phyloP scores from a whole-genome alignment of 2,329 filamentous ascomycete genomes.

The Arthrobotrys pseudoclavata region DNA sequence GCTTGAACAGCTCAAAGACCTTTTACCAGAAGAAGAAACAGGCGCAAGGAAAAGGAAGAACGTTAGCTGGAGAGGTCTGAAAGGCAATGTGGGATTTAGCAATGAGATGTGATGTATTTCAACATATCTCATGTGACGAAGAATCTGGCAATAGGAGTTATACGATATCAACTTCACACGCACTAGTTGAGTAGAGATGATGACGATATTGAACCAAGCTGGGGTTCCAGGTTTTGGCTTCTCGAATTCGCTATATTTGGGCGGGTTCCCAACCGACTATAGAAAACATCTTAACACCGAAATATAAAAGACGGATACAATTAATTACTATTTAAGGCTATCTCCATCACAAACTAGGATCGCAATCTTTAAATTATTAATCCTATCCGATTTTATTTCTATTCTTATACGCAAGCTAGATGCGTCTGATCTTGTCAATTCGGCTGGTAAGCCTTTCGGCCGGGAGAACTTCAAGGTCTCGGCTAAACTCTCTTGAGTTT shows the following conservation, averaged over 20 bases:
- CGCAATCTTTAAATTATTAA: neutral
- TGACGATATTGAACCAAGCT: neutral
- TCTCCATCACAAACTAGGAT: neutral
- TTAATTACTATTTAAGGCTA: neutral
- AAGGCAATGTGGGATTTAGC: constrained; percentile 51
- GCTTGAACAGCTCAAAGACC: constrained; percentile 23
- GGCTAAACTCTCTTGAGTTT: constrained; percentile 5
- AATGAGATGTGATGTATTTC: constrained; percentile 12
- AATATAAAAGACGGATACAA: neutral
- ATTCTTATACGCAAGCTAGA: neutral
- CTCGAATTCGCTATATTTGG: neutral
- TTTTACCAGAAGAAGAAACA: constrained; percentile 37
- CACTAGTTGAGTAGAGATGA: neutral
- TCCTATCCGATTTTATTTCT: neutral
- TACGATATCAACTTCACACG: neutral
- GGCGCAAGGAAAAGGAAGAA: constrained; percentile 20
- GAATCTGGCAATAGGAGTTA: neutral
- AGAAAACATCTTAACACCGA: neutral
- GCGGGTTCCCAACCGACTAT: no score
- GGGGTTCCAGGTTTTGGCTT: neutral
- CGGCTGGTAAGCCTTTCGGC: constrained; percentile 11
- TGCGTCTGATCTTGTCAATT: neutral
- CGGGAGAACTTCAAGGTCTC: neutral
- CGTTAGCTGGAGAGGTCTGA: constrained; percentile 45
- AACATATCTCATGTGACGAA: neutral